Evolutionary conservation across 441 rosid genomes (phyloP).

Genomic region (Cnidoscolus chayamansa): DNA sequence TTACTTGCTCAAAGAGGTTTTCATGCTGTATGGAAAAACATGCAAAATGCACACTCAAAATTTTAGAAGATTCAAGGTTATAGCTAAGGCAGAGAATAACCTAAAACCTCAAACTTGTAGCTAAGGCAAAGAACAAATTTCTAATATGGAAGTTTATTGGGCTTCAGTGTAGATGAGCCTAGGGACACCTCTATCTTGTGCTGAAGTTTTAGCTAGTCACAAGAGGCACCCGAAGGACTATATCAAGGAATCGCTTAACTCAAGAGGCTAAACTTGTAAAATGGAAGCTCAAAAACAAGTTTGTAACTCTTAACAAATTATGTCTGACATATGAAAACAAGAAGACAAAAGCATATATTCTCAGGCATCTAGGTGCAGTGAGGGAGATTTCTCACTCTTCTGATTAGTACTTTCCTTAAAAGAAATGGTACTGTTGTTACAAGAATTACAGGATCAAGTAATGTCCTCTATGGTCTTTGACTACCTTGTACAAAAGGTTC

Average conservation of each 20-base stretch:
- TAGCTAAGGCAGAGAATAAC: not conserved
- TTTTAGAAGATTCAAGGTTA: not conserved
- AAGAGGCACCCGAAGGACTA: not conserved
- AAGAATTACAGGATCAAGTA: not conserved
- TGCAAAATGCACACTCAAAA: not conserved
- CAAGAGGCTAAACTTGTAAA: not conserved
- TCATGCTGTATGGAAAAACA: not conserved
- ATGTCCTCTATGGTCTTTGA: not conserved
- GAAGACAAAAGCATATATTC: not conserved
- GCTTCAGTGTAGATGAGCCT: not conserved
- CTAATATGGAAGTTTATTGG: not conserved
- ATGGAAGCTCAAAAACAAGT: not conserved
- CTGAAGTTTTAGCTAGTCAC: not conserved
- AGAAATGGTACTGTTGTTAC: not conserved
- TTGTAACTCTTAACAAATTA: not conserved
- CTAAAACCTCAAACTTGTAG: not conserved
- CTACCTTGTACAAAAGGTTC: not conserved
- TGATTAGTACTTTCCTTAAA: not conserved
- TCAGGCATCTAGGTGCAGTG: not conserved
- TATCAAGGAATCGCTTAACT: not conserved
- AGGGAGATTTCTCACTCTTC: not conserved
- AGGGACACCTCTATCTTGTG: not conserved
- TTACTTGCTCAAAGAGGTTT: not conserved
- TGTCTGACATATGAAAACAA: not conserved
- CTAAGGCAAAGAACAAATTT: not conserved